A percentile compares a stretch with the other conserved stretches of the same genome.
Evolutionary conservation across 164 flowering plant species (phyloP).

Genomic region (Cinnamomum chago): DNA sequence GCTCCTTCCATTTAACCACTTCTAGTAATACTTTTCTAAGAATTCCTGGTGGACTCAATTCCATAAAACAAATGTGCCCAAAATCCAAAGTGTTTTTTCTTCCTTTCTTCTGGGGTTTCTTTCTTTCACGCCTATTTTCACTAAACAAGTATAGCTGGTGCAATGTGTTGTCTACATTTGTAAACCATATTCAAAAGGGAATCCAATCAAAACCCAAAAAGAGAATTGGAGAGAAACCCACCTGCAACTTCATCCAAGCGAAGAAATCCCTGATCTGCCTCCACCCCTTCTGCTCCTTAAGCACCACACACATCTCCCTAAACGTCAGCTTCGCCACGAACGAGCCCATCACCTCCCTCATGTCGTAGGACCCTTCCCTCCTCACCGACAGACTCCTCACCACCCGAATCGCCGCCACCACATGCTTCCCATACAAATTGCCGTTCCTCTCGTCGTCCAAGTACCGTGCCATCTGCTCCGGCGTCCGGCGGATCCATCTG

Average conservation of each 20-base stretch:
- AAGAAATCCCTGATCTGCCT: slow-evolving; percentile 79
- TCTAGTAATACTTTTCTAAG: no score
- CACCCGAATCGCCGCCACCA: slow-evolving; percentile 69
- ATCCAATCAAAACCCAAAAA: background rate
- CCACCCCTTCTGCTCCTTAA: slow-evolving; percentile 95
- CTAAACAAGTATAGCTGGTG: no score
- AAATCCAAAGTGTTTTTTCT: no score
- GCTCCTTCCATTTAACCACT: no score
- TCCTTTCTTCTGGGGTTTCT: no score
- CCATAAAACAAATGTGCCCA: no score
- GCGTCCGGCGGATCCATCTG: slow-evolving; percentile 71
- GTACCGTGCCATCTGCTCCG: slow-evolving; percentile 86
- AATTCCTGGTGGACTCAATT: no score
- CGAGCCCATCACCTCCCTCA: slow-evolving; percentile 72
- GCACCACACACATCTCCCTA: slow-evolving; percentile 85
- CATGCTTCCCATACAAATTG: slow-evolving; percentile 81
- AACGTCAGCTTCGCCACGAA: slow-evolving; percentile 74
- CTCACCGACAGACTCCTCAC: slow-evolving; percentile 51
- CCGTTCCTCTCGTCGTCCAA: slow-evolving; percentile 79
- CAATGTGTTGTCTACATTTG: no score
- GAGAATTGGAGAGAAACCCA: slow-evolving; percentile 6
- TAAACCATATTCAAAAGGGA: background rate
- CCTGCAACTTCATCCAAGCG: slow-evolving; percentile 98
- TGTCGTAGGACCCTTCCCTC: slow-evolving; percentile 54
- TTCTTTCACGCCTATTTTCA: no score